Evolutionary conservation across 805 yeast genomes (phyloP), one percentile per base, ranked within the genome.

Genomic region (Grigorovia yakushimaensis): DNA sequence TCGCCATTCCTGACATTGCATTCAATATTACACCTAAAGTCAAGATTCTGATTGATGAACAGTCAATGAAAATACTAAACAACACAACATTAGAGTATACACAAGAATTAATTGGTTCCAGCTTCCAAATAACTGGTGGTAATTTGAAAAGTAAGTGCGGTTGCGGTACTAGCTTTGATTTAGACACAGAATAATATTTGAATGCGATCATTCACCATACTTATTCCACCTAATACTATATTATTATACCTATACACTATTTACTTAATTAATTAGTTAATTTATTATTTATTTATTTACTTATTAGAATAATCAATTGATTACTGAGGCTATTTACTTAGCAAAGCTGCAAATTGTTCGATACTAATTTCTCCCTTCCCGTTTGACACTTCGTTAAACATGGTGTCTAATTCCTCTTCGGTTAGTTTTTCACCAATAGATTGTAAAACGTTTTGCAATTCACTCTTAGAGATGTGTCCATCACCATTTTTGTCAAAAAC

Each of bases 311-410:
- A 4, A 9, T 37, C 18, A 18, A 38, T 18, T 18, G 22, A 19
- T 38, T 21, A 18, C 20, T 2, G 5, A 21, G 18, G 10, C 61
- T 72, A 84, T 72, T 83, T 83, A 49, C 88, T 82, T 66, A 89
- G 76, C 56, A 91, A 78, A 60, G 86, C 87, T 51, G 96, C 89
- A 66, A 91, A 91, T 72, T 93, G 98, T 62, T 85, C 87, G 67
- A 91, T 91, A 67, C 89, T 94, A 61, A 91, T 93, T 70, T 86
- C 95, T 47, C 98, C 98, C 57, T 93, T 95, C 51, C 94, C 89
- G 68, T 86, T 86, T 52, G 89, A 81, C 47, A 96, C 97, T 66
- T 91, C 98, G 61, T 83, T 79, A 62, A 91, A 79, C 97, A 91
- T 91, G 68, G 87, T 93, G 60, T 87, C 93, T 47, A 94, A 96